Conservation (phyloP, 2,329 filamentous ascomycete species). For the Sclerotinia nivalis region DNA sequence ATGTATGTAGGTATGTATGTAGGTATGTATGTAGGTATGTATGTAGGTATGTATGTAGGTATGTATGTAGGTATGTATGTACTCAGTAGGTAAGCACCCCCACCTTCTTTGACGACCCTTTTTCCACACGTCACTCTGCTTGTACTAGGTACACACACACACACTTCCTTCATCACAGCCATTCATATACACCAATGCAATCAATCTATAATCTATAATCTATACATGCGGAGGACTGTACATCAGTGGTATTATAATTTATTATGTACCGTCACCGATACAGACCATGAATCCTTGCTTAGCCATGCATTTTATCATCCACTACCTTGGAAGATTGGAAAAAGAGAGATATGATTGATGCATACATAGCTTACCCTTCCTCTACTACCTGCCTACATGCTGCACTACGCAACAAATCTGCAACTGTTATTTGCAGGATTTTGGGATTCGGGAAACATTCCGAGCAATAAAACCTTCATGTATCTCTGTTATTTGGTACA, state of each 20-base stretch:
- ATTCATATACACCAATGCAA: background rate
- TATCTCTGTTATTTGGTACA: background rate
- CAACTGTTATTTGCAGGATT: constrained; percentile 13
- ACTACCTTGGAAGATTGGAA: constrained; percentile 8
- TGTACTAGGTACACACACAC: background rate
- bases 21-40: background rate
- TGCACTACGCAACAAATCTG: constrained; percentile 1
- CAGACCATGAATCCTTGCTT: constrained; percentile 8
- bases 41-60: too few relatives aligned
- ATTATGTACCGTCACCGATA: background rate
- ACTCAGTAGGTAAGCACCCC: background rate
- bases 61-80: background rate
- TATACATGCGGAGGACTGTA: background rate
- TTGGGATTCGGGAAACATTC: constrained; percentile 7
- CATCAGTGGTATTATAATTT: background rate
- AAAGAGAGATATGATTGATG: background rate
- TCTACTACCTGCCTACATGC: constrained; percentile 5
- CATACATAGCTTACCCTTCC: background rate
- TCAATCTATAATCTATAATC: background rate
- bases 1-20: too few relatives aligned
- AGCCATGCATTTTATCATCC: background rate
- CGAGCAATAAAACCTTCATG: constrained; percentile 6
- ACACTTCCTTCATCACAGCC: background rate
- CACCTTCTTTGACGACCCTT: background rate
- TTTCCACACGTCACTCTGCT: constrained; percentile 1